phyloP scores from a whole-genome alignment of 139 green algal genomes.

The Volvox africanus region DNA sequence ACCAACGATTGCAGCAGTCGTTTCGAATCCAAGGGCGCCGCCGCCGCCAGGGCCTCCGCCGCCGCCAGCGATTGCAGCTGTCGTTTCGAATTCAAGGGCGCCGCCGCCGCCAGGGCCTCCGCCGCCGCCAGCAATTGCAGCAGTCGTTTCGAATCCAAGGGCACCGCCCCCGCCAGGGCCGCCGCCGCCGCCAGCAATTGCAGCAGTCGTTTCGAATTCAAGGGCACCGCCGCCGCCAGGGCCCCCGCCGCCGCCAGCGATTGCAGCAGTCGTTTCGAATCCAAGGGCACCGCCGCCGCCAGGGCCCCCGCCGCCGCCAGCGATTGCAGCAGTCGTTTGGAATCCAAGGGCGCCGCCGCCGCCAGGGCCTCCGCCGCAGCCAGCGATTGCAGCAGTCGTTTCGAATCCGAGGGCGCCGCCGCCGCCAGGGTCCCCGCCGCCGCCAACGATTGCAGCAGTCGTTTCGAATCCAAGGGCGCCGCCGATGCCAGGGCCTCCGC shows the following conservation, averaged over 20 bases:
- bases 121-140: background rate
- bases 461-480: background rate
- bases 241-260: background rate
- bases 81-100: background rate
- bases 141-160: background rate
- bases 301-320: background rate
- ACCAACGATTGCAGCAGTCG: background rate
- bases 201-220: background rate
- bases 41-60: slow-evolving; percentile 17
- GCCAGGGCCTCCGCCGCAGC: background rate
- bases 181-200: background rate
- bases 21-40: background rate
- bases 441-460: background rate
- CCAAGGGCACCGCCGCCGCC: background rate
- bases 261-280: background rate
- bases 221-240: background rate
- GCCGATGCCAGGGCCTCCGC: background rate
- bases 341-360: background rate
- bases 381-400: background rate
- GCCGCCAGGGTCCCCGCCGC: slow-evolving; percentile 17
- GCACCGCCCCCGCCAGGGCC: background rate
- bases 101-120: background rate
- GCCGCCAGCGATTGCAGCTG: slow-evolving; percentile 7
- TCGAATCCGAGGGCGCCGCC: background rate
- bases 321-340: background rate